Conservation (phyloP, 2,329 filamentous ascomycete species). For the Hyphodiscus sp. region DNA sequence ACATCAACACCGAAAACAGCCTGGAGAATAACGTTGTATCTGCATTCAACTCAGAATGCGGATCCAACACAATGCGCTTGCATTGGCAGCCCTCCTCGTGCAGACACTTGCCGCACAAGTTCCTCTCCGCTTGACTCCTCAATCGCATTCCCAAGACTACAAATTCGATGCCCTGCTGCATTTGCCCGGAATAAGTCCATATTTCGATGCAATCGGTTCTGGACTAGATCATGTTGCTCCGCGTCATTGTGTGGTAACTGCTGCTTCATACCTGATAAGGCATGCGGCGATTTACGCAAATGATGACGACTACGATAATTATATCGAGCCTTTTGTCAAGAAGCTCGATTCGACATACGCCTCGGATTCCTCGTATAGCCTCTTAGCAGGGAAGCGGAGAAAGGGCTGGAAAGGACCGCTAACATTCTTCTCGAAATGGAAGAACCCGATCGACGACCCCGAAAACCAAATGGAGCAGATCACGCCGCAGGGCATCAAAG, state of each 20-base stretch:
- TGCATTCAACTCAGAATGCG: too few relatives aligned
- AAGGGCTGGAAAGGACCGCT: slow-evolving; percentile 24
- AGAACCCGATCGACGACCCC: slow-evolving; percentile 26
- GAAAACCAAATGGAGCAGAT: slow-evolving; percentile 27
- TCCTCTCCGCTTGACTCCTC: neutral
- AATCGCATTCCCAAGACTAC: slow-evolving; percentile 31
- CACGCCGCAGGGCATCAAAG: slow-evolving; percentile 25
- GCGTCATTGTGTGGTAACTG: slow-evolving; percentile 43
- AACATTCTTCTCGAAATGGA: slow-evolving; percentile 24
- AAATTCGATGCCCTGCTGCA: slow-evolving; percentile 48
- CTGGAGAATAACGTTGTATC: too few relatives aligned
- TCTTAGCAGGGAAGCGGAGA: slow-evolving; percentile 12
- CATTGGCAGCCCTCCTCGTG: too few relatives aligned
- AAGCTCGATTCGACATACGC: slow-evolving; percentile 49
- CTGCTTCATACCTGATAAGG: slow-evolving; percentile 50
- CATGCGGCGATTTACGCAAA: slow-evolving; percentile 56
- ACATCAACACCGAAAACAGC: too few relatives aligned
- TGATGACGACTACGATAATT: slow-evolving; percentile 51
- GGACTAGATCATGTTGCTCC: slow-evolving; percentile 38
- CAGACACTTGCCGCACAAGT: neutral
- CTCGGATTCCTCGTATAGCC: neutral
- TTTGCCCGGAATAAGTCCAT: slow-evolving; percentile 49
- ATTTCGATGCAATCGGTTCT: slow-evolving; percentile 42
- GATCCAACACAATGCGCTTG: too few relatives aligned
- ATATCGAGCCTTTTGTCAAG: slow-evolving; percentile 48